A percentile compares a stretch with the other conserved stretches of the same genome.
These are phyloP conservation scores for Bassia scoparia DNA, from an alignment of 148 eudicot genomes.

Conservation along the genomic window DNA sequence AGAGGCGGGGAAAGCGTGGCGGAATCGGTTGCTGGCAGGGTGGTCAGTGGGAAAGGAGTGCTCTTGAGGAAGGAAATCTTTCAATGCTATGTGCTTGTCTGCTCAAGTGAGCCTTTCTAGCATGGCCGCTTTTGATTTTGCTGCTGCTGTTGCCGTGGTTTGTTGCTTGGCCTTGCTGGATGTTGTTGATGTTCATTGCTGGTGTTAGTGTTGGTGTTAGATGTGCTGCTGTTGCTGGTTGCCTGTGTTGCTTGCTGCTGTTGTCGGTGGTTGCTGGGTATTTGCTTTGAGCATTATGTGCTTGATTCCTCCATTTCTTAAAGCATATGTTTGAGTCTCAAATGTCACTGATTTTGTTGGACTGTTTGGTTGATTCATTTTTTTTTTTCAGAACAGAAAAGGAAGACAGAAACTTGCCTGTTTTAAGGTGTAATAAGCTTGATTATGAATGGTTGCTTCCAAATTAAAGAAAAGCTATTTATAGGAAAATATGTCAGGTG, in stretches of 20 bases:
- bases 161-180: neutral
- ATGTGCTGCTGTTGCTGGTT: conserved; percentile 6
- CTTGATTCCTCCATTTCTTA: conserved; percentile 35
- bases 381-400: neutral
- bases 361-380: conserved; percentile 23
- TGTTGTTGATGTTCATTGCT: neutral
- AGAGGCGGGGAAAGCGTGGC: conserved; percentile 19
- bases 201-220: neutral
- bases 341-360: conserved; percentile 30
- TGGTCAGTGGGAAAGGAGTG: conserved; percentile 26
- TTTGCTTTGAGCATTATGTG: conserved; percentile 12
- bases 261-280: neutral
- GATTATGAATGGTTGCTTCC: neutral
- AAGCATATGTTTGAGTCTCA: conserved; percentile 32
- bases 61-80: conserved; percentile 26
- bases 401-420: neutral
- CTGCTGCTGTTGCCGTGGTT: neutral
- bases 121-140: neutral
- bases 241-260: too few species aligned
- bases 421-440: conserved; percentile 6
- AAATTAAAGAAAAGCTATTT: conserved; percentile 2
- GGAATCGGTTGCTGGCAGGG: conserved; percentile 8
- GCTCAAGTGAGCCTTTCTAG: conserved; percentile 19
- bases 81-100: conserved; percentile 31
- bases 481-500: conserved; percentile 14